Evolutionary conservation across 345 rosid genomes (phyloP).

Genomic region (Fremontodendron californicum): DNA sequence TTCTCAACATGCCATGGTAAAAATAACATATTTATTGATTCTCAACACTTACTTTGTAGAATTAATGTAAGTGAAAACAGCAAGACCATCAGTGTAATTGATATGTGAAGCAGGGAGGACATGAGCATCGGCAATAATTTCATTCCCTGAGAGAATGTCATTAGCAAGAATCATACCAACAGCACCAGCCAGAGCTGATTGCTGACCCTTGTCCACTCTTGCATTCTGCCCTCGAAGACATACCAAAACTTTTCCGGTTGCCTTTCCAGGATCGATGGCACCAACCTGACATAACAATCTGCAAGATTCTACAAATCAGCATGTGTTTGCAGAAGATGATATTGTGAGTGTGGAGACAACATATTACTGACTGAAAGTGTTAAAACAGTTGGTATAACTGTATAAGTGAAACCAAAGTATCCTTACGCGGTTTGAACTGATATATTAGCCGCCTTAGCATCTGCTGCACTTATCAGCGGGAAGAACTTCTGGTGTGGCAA

Average conservation of each 20-base stretch:
- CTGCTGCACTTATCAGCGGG: constrained; percentile 51
- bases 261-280: constrained; percentile 58
- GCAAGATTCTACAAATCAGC: constrained; percentile 11
- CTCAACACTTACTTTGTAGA: constrained; percentile 39
- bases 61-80: constrained; percentile 45
- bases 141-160: constrained; percentile 33
- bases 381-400: not conserved
- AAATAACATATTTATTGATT: not conserved
- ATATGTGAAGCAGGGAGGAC: constrained; percentile 73
- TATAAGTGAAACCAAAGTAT: not conserved
- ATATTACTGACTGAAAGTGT: not conserved
- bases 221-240: constrained; percentile 56
- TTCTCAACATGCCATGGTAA: too few relatives aligned
- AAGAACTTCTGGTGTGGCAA: constrained; percentile 49
- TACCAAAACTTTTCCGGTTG: constrained; percentile 66
- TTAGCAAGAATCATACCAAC: constrained; percentile 79
- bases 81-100: constrained; percentile 42
- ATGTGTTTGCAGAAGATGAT: not conserved
- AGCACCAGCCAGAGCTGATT: constrained; percentile 64
- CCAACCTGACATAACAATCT: constrained; percentile 56
- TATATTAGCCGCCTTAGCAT: constrained; percentile 52
- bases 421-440: constrained; percentile 56
- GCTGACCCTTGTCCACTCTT: constrained; percentile 55
- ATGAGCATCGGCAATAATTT: constrained; percentile 52
- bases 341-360: not conserved